Conservation (phyloP, 2,329 filamentous ascomycete species). For the Periconia sp. region DNA sequence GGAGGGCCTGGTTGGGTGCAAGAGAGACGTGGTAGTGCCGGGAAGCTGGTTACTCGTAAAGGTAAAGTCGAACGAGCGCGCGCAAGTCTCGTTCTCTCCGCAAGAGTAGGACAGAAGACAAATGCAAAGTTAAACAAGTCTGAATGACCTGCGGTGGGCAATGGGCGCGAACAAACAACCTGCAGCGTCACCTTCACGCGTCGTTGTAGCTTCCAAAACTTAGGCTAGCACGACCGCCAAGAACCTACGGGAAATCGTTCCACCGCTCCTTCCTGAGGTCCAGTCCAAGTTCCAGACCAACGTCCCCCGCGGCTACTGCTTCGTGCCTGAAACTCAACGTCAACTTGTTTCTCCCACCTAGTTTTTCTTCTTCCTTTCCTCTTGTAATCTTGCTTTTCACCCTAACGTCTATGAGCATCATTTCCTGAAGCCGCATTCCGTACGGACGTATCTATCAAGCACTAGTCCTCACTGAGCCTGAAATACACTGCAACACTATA, state of each 20-base stretch:
- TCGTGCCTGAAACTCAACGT: too few species aligned
- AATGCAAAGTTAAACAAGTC: constrained; percentile 1
- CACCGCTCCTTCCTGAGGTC: constrained; percentile 13
- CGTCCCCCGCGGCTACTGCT: too few species aligned
- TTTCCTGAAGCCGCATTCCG: too few species aligned
- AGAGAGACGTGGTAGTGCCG: constrained; percentile 11
- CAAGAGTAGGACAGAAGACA: neutral
- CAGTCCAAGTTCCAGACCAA: too few species aligned
- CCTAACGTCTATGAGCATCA: too few species aligned
- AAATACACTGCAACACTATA: too few species aligned
- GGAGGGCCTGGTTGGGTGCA: constrained; percentile 8
- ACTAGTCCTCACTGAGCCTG: too few species aligned
- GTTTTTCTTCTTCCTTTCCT: too few species aligned
- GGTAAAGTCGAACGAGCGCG: constrained; percentile 1
- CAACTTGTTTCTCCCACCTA: too few species aligned
- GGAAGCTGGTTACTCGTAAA: constrained; percentile 24
- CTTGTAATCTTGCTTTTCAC: too few species aligned
- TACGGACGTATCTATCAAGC: too few species aligned
- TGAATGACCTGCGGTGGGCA: neutral
- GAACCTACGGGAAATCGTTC: constrained; percentile 30
- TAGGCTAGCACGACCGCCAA: constrained; percentile 30
- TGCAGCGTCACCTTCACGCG: constrained; percentile 24
- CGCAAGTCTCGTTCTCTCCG: too few species aligned
- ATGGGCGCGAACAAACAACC: constrained; percentile 11
- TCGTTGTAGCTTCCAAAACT: constrained; percentile 34